phyloP scores from a whole-genome alignment of 2,329 filamentous ascomycete species.

The Cytospora piceae region DNA sequence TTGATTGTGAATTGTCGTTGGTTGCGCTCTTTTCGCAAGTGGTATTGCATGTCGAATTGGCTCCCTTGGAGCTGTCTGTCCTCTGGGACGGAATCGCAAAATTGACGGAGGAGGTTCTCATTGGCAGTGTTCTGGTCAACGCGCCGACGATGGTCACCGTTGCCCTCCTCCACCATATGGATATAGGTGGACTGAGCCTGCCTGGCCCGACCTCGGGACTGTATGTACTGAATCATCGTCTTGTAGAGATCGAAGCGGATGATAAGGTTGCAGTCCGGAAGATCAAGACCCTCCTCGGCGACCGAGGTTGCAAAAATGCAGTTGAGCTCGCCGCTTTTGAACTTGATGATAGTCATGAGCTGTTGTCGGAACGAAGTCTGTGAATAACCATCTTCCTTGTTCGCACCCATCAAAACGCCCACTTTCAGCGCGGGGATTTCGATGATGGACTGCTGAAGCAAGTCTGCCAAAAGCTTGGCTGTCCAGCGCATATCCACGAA shows the following conservation, averaged over 20 bases:
- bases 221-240: conserved; percentile 93
- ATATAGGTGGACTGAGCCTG: conserved; percentile 78
- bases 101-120: conserved; percentile 68
- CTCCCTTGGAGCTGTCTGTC: conserved; percentile 70
- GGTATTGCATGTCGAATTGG: conserved; percentile 58
- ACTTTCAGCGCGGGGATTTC: conserved; percentile 61
- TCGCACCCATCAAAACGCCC: conserved; percentile 61
- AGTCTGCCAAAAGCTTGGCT: conserved; percentile 70
- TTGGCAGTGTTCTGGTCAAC: conserved; percentile 63
- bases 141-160: conserved; percentile 61
- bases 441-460: conserved; percentile 63
- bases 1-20: conserved; percentile 63
- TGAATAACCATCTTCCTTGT: conserved; percentile 55
- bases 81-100: conserved; percentile 74
- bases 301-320: conserved; percentile 70
- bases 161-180: conserved; percentile 78
- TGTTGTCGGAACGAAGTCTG: conserved; percentile 75
- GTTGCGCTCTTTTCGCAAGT: conserved; percentile 54
- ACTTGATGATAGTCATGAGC: conserved; percentile 70
- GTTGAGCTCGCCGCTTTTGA: conserved; percentile 62
- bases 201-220: conserved; percentile 86
- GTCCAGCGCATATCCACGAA: conserved; percentile 83
- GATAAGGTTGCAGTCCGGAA: conserved; percentile 69
- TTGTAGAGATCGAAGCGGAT: conserved; percentile 83
- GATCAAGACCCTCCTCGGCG: conserved; percentile 69